Evolutionary conservation across 495 filamentous ascomycete species (phyloP).

Genomic region (Neurospora africana): DNA sequence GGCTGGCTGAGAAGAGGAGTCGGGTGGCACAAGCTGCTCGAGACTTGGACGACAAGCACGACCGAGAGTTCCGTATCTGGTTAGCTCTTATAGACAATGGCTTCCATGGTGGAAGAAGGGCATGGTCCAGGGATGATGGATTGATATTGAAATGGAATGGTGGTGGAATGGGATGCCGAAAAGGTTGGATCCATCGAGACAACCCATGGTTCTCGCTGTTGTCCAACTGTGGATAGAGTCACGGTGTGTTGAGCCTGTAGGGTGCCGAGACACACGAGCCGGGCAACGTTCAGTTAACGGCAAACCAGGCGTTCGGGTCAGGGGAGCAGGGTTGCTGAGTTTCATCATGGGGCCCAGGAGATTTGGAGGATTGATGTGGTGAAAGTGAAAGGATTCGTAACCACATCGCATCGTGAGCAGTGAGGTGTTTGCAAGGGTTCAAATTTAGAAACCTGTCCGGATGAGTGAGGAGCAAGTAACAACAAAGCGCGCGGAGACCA

Average conservation of each 20-base stretch:
- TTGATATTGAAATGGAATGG: not conserved
- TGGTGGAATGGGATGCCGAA: not conserved
- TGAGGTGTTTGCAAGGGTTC: not conserved
- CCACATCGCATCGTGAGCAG: not conserved
- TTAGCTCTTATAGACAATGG: constrained; percentile 1
- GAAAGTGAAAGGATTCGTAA: not conserved
- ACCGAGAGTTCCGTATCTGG: constrained; percentile 10
- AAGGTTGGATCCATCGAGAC: not conserved
- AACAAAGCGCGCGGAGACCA: not conserved
- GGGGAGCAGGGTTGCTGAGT: not conserved
- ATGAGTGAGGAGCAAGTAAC: not conserved
- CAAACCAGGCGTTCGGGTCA: not conserved
- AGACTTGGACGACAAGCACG: constrained; percentile 7
- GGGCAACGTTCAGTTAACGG: not conserved
- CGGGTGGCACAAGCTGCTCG: constrained; percentile 2
- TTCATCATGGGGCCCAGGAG: not conserved
- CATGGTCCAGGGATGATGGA: not conserved
- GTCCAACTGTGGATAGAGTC: not conserved
- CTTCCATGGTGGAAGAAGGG: not conserved
- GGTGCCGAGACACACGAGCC: not conserved
- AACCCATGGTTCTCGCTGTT: not conserved
- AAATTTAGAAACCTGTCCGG: not conserved
- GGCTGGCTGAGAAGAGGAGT: constrained; percentile 10
- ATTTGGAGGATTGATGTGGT: not conserved
- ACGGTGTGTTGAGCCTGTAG: not conserved